These are phyloP conservation scores for Podila clonocystis DNA, from an alignment of 192 early-diverging fungal species.

Conservation along the genomic window DNA sequence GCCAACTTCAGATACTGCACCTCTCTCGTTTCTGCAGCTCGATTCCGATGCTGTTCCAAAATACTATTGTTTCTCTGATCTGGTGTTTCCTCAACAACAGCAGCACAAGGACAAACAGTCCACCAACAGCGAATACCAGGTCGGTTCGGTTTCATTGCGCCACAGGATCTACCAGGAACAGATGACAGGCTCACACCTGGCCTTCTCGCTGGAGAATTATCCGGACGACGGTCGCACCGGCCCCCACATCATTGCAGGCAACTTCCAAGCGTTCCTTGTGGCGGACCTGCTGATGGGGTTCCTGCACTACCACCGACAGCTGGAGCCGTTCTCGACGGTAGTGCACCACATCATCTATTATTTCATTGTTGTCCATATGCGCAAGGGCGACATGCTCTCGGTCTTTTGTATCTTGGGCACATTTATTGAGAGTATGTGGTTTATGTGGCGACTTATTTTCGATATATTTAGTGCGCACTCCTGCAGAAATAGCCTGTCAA, in stretches of 20 bases:
- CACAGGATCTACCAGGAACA: conserved; percentile 31
- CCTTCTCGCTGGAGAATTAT: conserved; percentile 46
- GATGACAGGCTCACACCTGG: conserved; percentile 27
- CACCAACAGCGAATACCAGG: not conserved
- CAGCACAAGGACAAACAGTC: not conserved
- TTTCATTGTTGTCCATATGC: conserved; percentile 45
- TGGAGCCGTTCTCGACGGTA: conserved; percentile 47
- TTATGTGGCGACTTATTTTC: not conserved
- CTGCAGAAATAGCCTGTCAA: not conserved
- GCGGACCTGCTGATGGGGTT: conserved; percentile 28
- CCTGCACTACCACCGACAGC: conserved; percentile 30
- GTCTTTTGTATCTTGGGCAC: conserved; percentile 44
- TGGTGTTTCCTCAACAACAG: not conserved
- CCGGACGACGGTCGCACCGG: conserved; percentile 38
- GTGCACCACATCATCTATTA: conserved; percentile 46
- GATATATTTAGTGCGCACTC: not conserved
- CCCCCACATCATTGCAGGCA: conserved; percentile 41
- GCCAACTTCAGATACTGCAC: not conserved
- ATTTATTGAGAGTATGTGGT: conserved; percentile 37
- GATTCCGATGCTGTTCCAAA: conserved; percentile 12
- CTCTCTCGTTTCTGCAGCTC: conserved; percentile 27
- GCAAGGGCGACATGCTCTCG: conserved; percentile 41
- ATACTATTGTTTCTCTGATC: conserved; percentile 44
- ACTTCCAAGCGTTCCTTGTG: conserved; percentile 43
- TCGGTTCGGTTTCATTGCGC: conserved; percentile 7